phyloP scores from a whole-genome alignment of 2,329 filamentous ascomycete genomes.

The Grosmannia clavigera region DNA sequence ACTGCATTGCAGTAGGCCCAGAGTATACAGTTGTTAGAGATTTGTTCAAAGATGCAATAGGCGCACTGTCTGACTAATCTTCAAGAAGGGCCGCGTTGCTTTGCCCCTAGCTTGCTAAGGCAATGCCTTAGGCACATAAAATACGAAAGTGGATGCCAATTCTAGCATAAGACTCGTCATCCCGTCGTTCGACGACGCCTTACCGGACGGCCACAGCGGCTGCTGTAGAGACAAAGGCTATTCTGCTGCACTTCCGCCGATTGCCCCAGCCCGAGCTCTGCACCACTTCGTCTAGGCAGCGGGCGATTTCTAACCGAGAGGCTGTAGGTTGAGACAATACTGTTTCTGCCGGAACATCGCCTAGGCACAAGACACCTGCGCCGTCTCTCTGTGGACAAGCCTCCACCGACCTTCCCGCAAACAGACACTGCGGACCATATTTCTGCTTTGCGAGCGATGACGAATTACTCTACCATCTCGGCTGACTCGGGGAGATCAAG shows the following conservation, averaged over 20 bases:
- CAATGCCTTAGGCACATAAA: background rate
- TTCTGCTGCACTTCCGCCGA: background rate
- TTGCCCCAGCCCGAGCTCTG: background rate
- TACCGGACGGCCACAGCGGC: background rate
- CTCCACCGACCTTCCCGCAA: background rate
- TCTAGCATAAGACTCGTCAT: background rate
- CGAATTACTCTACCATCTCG: conserved; percentile 40
- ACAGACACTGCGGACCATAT: background rate
- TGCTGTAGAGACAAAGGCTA: background rate
- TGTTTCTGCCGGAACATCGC: background rate
- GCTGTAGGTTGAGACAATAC: background rate
- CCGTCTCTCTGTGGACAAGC: background rate
- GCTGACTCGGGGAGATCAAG: conserved; percentile 29
- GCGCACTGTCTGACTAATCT: background rate
- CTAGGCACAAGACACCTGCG: background rate
- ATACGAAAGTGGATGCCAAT: background rate
- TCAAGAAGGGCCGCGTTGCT: background rate
- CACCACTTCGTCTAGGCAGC: background rate
- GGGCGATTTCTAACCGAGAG: background rate
- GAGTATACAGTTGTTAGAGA: too few species aligned
- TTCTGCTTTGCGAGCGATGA: conserved; percentile 25
- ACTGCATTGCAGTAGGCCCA: too few species aligned
- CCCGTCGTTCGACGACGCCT: background rate
- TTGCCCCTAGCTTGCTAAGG: background rate
- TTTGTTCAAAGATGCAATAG: too few species aligned